phyloP scores from a whole-genome alignment of 352 stramenopile genomes.

The Phytopythium chamaehyphon region DNA sequence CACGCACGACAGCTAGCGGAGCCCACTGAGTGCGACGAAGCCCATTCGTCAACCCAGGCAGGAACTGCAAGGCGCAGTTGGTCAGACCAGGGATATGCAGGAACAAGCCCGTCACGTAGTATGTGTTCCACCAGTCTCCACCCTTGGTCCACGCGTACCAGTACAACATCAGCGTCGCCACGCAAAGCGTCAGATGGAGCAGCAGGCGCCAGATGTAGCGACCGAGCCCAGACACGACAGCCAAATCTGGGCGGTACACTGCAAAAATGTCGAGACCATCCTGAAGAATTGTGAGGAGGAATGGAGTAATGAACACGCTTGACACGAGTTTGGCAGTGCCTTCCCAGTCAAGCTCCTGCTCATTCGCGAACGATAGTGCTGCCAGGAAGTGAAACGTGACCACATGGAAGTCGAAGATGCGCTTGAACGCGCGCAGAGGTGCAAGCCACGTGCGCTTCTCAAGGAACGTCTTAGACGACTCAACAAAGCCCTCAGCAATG shows the following conservation, averaged over 20 bases:
- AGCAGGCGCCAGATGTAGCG: slow-evolving; percentile 87
- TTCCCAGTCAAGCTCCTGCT: slow-evolving; percentile 88
- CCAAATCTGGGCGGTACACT: slow-evolving; percentile 56
- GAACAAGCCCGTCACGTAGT: slow-evolving; percentile 46
- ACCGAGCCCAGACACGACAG: slow-evolving; percentile 50
- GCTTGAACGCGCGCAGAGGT: slow-evolving; percentile 92
- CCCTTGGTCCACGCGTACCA: slow-evolving; percentile 74
- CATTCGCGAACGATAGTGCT: slow-evolving; percentile 88
- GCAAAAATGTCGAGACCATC: slow-evolving; percentile 91
- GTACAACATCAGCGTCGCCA: slow-evolving; percentile 68
- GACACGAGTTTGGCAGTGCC: slow-evolving; percentile 87
- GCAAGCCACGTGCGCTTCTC: slow-evolving; percentile 97
- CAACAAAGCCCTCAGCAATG: slow-evolving; percentile 87
- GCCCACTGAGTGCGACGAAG: slow-evolving; percentile 61
- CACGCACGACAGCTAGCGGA: slow-evolving; percentile 62
- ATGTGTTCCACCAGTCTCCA: slow-evolving; percentile 58
- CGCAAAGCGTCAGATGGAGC: slow-evolving; percentile 55
- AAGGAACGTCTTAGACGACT: slow-evolving; percentile 96
- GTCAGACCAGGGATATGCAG: slow-evolving; percentile 67
- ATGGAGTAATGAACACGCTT: slow-evolving; percentile 91
- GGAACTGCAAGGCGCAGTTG: slow-evolving; percentile 76
- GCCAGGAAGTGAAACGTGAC: slow-evolving; percentile 95
- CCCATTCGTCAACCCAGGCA: slow-evolving; percentile 79
- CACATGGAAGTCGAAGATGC: slow-evolving; percentile 98
- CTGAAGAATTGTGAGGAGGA: slow-evolving; percentile 84